Conservation (phyloP, 139 green algal genomes). For the Tetraselmis chui region DNA sequence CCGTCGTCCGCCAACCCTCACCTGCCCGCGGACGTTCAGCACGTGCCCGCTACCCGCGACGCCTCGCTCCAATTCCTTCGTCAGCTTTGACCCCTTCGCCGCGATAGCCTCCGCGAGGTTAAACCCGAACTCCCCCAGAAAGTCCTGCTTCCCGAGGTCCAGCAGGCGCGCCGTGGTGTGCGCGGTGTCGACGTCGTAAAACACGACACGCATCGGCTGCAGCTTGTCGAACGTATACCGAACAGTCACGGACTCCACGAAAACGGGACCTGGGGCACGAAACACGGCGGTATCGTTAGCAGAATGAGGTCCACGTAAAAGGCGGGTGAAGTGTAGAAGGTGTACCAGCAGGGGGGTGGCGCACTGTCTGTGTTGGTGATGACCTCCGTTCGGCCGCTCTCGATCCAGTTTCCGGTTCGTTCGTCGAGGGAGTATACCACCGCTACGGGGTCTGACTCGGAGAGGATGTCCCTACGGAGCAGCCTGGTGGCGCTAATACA, state of each 20-base stretch:
- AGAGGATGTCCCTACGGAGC: not conserved
- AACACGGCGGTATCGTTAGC: not conserved
- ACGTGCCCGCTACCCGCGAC: not conserved
- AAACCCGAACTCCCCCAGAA: not conserved
- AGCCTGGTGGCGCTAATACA: not conserved
- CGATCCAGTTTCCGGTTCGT: not conserved
- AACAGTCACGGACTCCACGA: not conserved
- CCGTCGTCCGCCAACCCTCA: no score
- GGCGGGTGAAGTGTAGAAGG: not conserved
- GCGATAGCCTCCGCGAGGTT: not conserved
- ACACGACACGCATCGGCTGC: not conserved
- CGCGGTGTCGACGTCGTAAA: not conserved
- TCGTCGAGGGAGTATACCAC: not conserved
- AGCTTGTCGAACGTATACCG: not conserved
- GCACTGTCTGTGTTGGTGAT: not conserved
- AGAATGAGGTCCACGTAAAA: not conserved
- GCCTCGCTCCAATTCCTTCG: not conserved
- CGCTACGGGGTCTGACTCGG: not conserved
- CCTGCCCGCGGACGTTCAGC: not conserved
- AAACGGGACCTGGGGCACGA: not conserved
- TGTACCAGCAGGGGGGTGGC: not conserved
- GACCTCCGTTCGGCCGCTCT: not conserved
- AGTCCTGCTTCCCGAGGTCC: not conserved
- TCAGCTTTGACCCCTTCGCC: not conserved
- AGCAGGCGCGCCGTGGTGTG: not conserved